phyloP scores from a whole-genome alignment of 257 asterid species.

The Prunella vulgaris region DNA sequence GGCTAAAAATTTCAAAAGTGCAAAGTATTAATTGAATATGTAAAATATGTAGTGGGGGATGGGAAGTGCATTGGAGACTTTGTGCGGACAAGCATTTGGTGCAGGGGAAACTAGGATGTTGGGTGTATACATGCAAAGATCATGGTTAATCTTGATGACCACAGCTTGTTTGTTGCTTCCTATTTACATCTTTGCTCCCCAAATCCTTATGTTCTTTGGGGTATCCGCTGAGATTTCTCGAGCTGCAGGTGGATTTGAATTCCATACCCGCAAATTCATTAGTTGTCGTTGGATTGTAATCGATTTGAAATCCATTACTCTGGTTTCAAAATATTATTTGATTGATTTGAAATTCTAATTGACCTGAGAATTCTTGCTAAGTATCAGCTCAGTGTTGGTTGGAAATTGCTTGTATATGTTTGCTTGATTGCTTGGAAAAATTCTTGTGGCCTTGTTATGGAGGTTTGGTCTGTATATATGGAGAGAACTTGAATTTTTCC shows the following conservation, averaged over 20 bases:
- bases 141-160: conserved; percentile 66
- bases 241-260: conserved; percentile 57
- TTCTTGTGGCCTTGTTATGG: too few relatives aligned
- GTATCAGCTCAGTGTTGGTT: too few relatives aligned
- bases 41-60: conserved; percentile 57
- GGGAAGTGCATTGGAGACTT: conserved; percentile 85
- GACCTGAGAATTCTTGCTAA: too few relatives aligned
- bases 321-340: not conserved
- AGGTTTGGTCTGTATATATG: too few relatives aligned
- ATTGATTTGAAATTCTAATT: too few relatives aligned
- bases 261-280: not conserved
- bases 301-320: not conserved
- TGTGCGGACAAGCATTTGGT: conserved; percentile 86
- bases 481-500: too few relatives aligned
- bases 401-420: too few relatives aligned
- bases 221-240: conserved; percentile 47
- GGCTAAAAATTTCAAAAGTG: too few relatives aligned
- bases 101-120: conserved; percentile 75
- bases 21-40: too few relatives aligned
- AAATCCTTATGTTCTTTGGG: conserved; percentile 58
- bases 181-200: conserved; percentile 59
- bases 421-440: too few relatives aligned
- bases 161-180: conserved; percentile 53
- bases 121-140: conserved; percentile 80
- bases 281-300: not conserved